phyloP scores from a whole-genome alignment of 2,329 filamentous ascomycete genomes.

The Aspergillus sp. region DNA sequence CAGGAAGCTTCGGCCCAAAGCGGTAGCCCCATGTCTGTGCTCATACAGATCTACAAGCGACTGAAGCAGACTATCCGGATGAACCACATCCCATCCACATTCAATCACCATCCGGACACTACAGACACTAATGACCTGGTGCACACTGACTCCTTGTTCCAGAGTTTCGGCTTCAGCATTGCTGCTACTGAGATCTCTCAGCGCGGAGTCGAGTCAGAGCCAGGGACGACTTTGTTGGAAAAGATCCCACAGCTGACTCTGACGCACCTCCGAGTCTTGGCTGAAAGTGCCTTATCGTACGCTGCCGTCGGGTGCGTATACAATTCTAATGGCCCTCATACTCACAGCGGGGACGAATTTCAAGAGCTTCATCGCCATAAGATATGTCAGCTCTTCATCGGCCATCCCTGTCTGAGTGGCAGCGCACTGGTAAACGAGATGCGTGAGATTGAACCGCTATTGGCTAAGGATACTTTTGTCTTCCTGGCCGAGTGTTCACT shows the following conservation, averaged over 20 bases:
- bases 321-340: conserved; percentile 59
- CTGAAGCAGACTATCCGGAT: conserved; percentile 56
- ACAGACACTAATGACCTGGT: conserved; percentile 50
- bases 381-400: conserved; percentile 73
- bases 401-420: conserved; percentile 46
- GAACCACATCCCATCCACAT: conserved; percentile 53
- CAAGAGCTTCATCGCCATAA: conserved; percentile 69
- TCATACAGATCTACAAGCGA: conserved; percentile 58
- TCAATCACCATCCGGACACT: conserved; percentile 45
- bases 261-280: conserved; percentile 82
- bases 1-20: conserved; percentile 31
- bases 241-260: conserved; percentile 81
- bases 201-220: conserved; percentile 74
- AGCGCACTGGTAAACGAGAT: conserved; percentile 37
- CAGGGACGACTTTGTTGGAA: conserved; percentile 74
- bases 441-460: conserved; percentile 43
- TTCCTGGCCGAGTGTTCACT: conserved; percentile 80
- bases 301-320: conserved; percentile 73
- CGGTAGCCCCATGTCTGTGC: conserved; percentile 47
- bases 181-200: conserved; percentile 89
- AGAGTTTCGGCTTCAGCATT: conserved; percentile 75
- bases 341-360: conserved; percentile 63
- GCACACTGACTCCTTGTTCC: conserved; percentile 46
- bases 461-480: conserved; percentile 42
- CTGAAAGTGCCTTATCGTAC: conserved; percentile 86